Evolutionary conservation across 1,284 basidiomycete genomes (phyloP), one percentile per base, ranked within the genome.

Genomic region (Leccinum subrobustum): DNA sequence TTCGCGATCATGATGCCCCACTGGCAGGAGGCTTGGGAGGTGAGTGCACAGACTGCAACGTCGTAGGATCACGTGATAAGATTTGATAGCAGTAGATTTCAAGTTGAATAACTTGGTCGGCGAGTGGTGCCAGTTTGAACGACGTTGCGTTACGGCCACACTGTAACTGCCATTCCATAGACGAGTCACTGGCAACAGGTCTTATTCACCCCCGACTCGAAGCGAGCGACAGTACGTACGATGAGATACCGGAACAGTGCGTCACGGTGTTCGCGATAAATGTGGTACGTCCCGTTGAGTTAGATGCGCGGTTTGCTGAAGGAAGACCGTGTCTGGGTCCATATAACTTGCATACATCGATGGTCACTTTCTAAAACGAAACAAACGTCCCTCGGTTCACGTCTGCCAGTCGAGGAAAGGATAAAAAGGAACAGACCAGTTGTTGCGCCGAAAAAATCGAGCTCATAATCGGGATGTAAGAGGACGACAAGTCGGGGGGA

Each of bases 401-500:
- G 12, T 56, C 44, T 16, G 4, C n/a, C n/a, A n/a, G 20, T 33
- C 16, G 50, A 12, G 29, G 16, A 42, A 57, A 33, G 62, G 37
- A 51, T 23, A 62, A 52, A 59, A 33, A 47, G 50, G 18, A 42
- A 60, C 60, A 23, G 44, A 92, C 95, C 60, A 94, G 83, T 78
- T 99, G 99, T 75, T 99, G 97, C 1, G 97, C 97, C 4, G 95
- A 96, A 77, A 99, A 99, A 58, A 99, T 98, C 60, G 95, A 92
- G 74, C 99, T 99, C 97, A 99, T 99, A 74, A 99, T 88, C 12
- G 96, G 93, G 57, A 99, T 96, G 75, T 96, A 96, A 29, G 93
- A 91, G 1, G 89, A 85, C 6, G 92, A 90, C 16, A 90, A 82
- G 75, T 95, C 92, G 2, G 92, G 92, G 1, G 96, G 29, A 97